A percentile compares a stretch with the other conserved stretches of the same genome.
phyloP scores from a whole-genome alignment of 345 rosid species.

The Microthlaspi erraticum region DNA sequence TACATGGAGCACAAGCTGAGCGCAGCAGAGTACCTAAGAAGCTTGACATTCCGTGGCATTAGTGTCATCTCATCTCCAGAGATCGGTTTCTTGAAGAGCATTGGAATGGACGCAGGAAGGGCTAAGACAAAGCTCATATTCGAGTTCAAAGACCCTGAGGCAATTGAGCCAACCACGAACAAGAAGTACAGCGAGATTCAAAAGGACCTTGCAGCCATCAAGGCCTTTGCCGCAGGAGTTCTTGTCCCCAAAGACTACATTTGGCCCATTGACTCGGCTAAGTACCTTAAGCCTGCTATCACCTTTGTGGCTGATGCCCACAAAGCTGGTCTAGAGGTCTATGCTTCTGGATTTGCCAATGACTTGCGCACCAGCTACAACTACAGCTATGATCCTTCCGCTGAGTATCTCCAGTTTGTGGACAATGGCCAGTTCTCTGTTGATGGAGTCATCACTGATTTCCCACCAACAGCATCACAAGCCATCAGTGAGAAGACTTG shows the following conservation, averaged over 20 bases:
- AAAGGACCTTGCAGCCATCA: slow-evolving; percentile 59
- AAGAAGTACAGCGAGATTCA: slow-evolving; percentile 57
- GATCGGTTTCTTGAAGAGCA: slow-evolving; percentile 65
- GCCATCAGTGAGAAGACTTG: slow-evolving; percentile 59
- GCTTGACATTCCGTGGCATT: slow-evolving; percentile 23
- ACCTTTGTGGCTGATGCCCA: slow-evolving; percentile 83
- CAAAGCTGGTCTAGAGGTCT: slow-evolving; percentile 69
- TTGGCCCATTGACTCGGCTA: slow-evolving; percentile 56
- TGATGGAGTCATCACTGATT: slow-evolving; percentile 85
- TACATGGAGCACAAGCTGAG: slow-evolving; percentile 62
- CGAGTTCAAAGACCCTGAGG: slow-evolving; percentile 52
- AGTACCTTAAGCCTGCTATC: slow-evolving; percentile 60
- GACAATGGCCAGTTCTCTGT: slow-evolving; percentile 66
- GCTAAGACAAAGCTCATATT: slow-evolving; percentile 53
- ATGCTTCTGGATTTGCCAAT: slow-evolving; percentile 80
- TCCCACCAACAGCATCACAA: slow-evolving; percentile 77
- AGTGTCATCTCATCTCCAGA: slow-evolving; percentile 71
- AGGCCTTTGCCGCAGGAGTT: slow-evolving; percentile 71
- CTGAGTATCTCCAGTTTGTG: slow-evolving; percentile 72
- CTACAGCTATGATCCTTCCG: slow-evolving; percentile 73
- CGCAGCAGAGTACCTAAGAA: slow-evolving; percentile 44
- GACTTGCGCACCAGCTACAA: slow-evolving; percentile 57
- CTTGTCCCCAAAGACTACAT: slow-evolving; percentile 79
- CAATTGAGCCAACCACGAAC: slow-evolving; percentile 70
- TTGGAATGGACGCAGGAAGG: slow-evolving; percentile 48